Evolutionary conservation across 495 filamentous ascomycete species (phyloP).

Genomic region (Jackrogersella multiformis): DNA sequence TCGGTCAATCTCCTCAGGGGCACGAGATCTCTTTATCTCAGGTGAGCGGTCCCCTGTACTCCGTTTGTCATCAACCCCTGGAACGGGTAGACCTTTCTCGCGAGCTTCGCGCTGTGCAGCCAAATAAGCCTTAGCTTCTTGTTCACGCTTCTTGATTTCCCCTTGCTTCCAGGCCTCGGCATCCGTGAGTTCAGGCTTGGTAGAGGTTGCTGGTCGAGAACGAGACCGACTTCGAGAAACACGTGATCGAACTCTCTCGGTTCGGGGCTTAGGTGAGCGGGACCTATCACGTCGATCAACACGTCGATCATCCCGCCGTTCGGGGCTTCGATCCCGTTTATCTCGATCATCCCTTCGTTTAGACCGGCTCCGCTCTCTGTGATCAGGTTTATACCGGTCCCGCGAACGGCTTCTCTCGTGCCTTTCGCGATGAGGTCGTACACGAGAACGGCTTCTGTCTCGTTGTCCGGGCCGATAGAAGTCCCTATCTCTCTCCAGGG

Average conservation of each 20-base stretch:
- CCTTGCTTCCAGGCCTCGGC: slow-evolving; percentile 61
- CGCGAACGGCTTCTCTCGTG: slow-evolving; percentile 43
- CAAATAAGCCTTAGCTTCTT: slow-evolving; percentile 66
- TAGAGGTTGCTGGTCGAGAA: slow-evolving; percentile 46
- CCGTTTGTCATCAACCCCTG: slow-evolving; percentile 56
- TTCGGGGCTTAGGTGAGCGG: slow-evolving; percentile 46
- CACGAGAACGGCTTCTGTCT: slow-evolving; percentile 47
- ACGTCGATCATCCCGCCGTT: slow-evolving; percentile 34
- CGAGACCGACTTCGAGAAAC: slow-evolving; percentile 48
- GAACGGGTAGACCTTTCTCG: slow-evolving; percentile 60
- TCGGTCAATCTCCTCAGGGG: slow-evolving; percentile 55
- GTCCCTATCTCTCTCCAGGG: slow-evolving; percentile 46
- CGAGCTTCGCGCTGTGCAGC: slow-evolving; percentile 62
- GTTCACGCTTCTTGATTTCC: slow-evolving; percentile 64
- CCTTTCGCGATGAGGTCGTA: slow-evolving; percentile 37
- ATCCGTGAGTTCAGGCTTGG: slow-evolving; percentile 34
- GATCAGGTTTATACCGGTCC: slow-evolving; percentile 47
- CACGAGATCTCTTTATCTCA: slow-evolving; percentile 54
- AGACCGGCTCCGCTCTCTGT: slow-evolving; percentile 55
- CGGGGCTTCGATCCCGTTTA: slow-evolving; percentile 45
- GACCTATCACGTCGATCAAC: slow-evolving; percentile 45
- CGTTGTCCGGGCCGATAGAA: slow-evolving; percentile 45
- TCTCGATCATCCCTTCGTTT: slow-evolving; percentile 43
- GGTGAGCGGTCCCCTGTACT: slow-evolving; percentile 55
- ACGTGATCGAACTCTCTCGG: slow-evolving; percentile 42